Evolutionary conservation across 2,329 filamentous ascomycete genomes (phyloP).

Genomic region (Aspergillus intermedius): DNA sequence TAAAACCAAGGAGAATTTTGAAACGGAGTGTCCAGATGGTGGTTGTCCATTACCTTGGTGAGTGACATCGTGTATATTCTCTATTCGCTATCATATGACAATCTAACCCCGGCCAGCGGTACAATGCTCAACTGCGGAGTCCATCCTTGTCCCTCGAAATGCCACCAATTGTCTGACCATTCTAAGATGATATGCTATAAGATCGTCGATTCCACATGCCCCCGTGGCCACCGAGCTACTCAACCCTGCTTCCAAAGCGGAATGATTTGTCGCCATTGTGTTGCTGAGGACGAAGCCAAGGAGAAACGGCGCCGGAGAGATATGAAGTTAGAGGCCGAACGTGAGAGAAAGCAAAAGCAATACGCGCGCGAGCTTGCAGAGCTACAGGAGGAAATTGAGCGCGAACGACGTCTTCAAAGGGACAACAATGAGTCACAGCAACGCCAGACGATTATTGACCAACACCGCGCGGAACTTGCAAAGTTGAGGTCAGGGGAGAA

Average conservation of each 20-base stretch:
- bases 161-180: slow-evolving; percentile 58
- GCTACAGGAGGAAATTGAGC: slow-evolving; percentile 17
- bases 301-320: slow-evolving; percentile 48
- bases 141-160: slow-evolving; percentile 55
- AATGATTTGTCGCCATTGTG: slow-evolving; percentile 47
- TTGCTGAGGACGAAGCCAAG: slow-evolving; percentile 40
- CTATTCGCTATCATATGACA: no score
- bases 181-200: slow-evolving; percentile 45
- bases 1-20: slow-evolving; percentile 51
- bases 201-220: slow-evolving; percentile 45
- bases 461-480: slow-evolving; percentile 14
- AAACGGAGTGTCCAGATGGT: slow-evolving; percentile 58
- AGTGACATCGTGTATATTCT: neutral
- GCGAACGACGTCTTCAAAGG: slow-evolving; percentile 11
- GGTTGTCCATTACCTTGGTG: slow-evolving; percentile 62
- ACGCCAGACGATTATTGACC: slow-evolving; percentile 12
- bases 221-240: slow-evolving; percentile 45
- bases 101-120: slow-evolving; percentile 26
- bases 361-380: slow-evolving; percentile 19
- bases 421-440: slow-evolving; percentile 16
- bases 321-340: slow-evolving; percentile 35
- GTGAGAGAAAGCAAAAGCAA: slow-evolving; percentile 13
- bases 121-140: slow-evolving; percentile 49
- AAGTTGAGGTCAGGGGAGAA: slow-evolving; percentile 3
- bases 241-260: slow-evolving; percentile 42